Evolutionary conservation across 192 early-diverging fungal species (phyloP), one percentile per base, ranked within the genome.

Genomic region (Coemansia sp.): DNA sequence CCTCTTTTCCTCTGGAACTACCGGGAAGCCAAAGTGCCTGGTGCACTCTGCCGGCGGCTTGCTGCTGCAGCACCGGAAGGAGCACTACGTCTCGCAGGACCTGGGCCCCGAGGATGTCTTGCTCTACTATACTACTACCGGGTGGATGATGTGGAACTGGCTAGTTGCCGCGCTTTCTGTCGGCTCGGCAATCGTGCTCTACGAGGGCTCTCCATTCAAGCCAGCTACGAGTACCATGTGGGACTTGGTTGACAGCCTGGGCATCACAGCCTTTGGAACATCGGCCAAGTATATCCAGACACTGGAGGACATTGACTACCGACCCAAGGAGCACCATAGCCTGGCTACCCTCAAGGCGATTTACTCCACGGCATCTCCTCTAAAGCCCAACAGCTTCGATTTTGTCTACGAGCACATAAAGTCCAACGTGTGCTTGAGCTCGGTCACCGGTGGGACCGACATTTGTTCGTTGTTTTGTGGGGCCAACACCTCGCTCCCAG

Each of bases 131-230:
- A 92, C 91, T 1, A 93, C 92, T 0, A 95, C 91, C 4, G 93
- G 93, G 3, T 95, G 93, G 93, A 99, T 99, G 97, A 99, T 99
- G 97, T 99, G 95, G 95, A 97, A 99, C 79, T 99, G 97, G 97
- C 87, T 97, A 26, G 86, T 95, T 2, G 82, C 86, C 18, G 93
- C 87, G 18, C 81, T 98, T n/a, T 85, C 84, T 16, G 76, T 90
- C 25, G 95, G 95, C 23, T 69, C 83, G 5, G 91, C 94, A 6
- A 84, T 95, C 47, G 90, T 95, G 3, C 71, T 91, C 1, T 99
- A 92, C 83, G 95, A 99, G 69, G 97, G 97, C 34, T 94, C 91
- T 39, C 97, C 95, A 2, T 94, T 99, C 84, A 92, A 89, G 64
- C 93, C 94, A 3, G 74, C 84, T n/a, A 82, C 92, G 6, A 59